A percentile compares a stretch with the other conserved stretches of the same genome.
phyloP scores from a whole-genome alignment of 257 asterid genomes.

The Voacanga thouarsii region DNA sequence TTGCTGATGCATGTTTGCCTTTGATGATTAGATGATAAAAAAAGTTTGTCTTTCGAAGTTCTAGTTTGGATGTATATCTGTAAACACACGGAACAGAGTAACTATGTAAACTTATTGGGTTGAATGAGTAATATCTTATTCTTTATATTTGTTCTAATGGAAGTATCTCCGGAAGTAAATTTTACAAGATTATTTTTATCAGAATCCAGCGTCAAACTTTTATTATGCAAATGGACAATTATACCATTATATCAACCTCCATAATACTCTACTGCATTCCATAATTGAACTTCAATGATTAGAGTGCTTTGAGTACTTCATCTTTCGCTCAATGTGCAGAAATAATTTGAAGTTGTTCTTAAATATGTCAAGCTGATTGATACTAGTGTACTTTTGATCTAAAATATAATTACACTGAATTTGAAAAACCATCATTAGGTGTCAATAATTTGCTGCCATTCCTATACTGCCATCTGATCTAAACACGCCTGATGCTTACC shows the following conservation, averaged over 20 bases:
- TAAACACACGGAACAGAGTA: background rate
- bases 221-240: too few species aligned
- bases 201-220: too few species aligned
- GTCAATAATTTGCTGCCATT: background rate
- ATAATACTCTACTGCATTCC: too few species aligned
- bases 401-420: background rate
- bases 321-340: background rate
- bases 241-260: too few species aligned
- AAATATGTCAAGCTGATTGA: background rate
- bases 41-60: background rate
- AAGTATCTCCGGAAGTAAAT: background rate
- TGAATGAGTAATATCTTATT: background rate
- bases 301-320: background rate
- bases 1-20: background rate
- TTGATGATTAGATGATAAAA: background rate
- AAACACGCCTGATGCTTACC: background rate
- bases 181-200: background rate
- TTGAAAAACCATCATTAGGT: background rate
- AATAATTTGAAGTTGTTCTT: too few species aligned
- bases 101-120: background rate
- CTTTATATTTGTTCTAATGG: background rate
- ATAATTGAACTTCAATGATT: too few species aligned
- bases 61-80: background rate
- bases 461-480: background rate
- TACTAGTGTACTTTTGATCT: background rate